Percentiles rank a stretch among this genome's conserved stretches.
Conservation (phyloP, 139 green algal species). For the Chlamydomonas applanata region DNA sequence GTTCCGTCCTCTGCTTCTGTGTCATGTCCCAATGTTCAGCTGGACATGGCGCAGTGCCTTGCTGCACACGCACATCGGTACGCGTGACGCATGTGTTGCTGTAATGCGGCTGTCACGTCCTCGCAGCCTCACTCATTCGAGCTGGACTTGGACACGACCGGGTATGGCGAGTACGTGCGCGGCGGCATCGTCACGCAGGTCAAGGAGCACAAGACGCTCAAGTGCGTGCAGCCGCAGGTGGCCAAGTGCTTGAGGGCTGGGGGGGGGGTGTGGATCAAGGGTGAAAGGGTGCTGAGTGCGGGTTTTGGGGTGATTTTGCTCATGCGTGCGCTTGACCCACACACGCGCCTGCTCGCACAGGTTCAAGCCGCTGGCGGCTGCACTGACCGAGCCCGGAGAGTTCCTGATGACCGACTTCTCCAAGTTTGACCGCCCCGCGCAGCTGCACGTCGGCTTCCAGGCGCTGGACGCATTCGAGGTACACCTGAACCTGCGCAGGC, state of each 20-base stretch:
- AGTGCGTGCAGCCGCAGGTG: no score
- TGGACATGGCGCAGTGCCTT: no score
- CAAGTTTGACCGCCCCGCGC: constrained; percentile 89
- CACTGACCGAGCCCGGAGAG: constrained; percentile 83
- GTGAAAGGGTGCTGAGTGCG: no score
- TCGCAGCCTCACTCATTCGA: constrained; percentile 86
- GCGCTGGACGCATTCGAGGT: constrained; percentile 85
- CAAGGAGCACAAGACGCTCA: constrained; percentile 80
- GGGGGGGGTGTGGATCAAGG: no score
- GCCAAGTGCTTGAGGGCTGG: no score
- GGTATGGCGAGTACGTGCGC: constrained; percentile 64
- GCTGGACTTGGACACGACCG: constrained; percentile 86
- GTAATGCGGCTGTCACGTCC: no score
- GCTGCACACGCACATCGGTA: no score
- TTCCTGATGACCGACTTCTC: constrained; percentile 96
- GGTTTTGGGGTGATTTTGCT: no score
- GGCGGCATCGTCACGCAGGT: constrained; percentile 89
- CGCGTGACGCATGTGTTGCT: no score
- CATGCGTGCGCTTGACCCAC: no score
- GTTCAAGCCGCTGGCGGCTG: constrained; percentile 26
- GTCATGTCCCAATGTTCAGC: no score
- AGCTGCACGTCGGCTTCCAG: constrained; percentile 93
- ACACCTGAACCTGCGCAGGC: not conserved
- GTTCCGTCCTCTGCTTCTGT: no score
- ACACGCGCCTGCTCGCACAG: not conserved